Evolutionary conservation across 257 asterid species (phyloP).

Genomic region (Dorcoceras hygrometricum): DNA sequence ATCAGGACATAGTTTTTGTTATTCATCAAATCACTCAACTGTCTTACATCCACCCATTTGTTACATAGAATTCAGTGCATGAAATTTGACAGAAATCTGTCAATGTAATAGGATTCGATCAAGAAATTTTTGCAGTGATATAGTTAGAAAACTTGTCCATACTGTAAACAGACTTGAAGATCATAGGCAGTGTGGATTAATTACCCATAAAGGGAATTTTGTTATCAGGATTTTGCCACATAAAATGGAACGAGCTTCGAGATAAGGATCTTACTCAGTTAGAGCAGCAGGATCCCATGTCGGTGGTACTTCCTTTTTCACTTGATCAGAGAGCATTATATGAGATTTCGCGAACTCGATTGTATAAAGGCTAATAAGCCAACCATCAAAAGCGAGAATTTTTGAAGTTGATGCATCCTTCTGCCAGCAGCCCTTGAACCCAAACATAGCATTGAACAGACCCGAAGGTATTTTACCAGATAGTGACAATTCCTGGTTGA

Average conservation of each 20-base stretch:
- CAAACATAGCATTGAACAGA: constrained; percentile 47
- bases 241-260: neutral
- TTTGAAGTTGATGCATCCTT: constrained; percentile 43
- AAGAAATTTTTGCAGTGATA: neutral
- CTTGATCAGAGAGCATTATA: constrained; percentile 29
- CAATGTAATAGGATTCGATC: neutral
- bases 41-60: neutral
- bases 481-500: constrained; percentile 41
- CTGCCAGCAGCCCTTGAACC: constrained; percentile 43
- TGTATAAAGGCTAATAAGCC: constrained; percentile 35
- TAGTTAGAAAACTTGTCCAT: neutral
- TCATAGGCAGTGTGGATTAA: neutral
- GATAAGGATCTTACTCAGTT: constrained; percentile 29
- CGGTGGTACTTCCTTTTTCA: constrained; percentile 39
- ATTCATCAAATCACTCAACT: neutral
- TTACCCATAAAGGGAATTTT: neutral
- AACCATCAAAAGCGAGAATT: constrained; percentile 42
- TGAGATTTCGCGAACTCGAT: constrained; percentile 41
- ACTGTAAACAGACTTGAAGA: neutral
- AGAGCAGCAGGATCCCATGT: constrained; percentile 46
- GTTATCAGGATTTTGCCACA: neutral
- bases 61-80: neutral
- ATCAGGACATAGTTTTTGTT: no score
- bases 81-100: neutral
- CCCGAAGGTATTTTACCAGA: constrained; percentile 44